Conservation (phyloP, 2,329 filamentous ascomycete genomes). For the Tympanopsis confertula region DNA sequence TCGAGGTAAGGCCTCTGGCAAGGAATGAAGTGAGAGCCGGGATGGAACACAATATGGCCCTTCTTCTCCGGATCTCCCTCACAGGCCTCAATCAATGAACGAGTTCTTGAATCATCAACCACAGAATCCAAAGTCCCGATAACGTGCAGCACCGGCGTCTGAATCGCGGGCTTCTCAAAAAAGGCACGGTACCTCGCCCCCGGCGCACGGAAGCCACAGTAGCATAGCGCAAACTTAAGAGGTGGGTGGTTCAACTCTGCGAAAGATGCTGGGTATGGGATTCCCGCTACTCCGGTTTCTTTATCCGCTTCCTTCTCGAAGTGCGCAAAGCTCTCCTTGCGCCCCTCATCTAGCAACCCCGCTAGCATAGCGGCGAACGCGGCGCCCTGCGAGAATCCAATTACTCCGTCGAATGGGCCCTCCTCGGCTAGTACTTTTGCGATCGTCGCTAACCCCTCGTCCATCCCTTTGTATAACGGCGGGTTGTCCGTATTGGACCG, state of each 20-base stretch:
- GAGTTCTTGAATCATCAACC: slow-evolving; percentile 46
- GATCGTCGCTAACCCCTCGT: slow-evolving; percentile 34
- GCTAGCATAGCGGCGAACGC: slow-evolving; percentile 48
- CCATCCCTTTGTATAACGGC: slow-evolving; percentile 42
- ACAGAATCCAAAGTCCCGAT: slow-evolving; percentile 52
- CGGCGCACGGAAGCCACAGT: slow-evolving; percentile 47
- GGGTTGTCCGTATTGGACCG: slow-evolving; percentile 30
- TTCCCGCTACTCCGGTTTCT: slow-evolving; percentile 20
- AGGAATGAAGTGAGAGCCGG: slow-evolving; percentile 57
- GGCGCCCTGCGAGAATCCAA: slow-evolving; percentile 50
- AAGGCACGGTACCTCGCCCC: slow-evolving; percentile 40
- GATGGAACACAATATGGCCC: slow-evolving; percentile 50
- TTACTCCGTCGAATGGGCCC: slow-evolving; percentile 46
- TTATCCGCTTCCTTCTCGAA: slow-evolving; percentile 18
- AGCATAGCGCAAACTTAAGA: slow-evolving; percentile 48
- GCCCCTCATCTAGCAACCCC: slow-evolving; percentile 35
- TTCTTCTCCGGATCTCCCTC: slow-evolving; percentile 30
- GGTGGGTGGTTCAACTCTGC: slow-evolving; percentile 33
- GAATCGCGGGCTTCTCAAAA: slow-evolving; percentile 43
- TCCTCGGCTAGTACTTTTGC: slow-evolving; percentile 33
- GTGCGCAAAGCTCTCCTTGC: slow-evolving; percentile 33
- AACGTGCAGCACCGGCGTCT: slow-evolving; percentile 51
- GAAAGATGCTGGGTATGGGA: slow-evolving; percentile 37
- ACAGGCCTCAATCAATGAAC: slow-evolving; percentile 43
- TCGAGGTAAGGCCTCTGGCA: slow-evolving; percentile 50